Evolutionary conservation across 2,329 filamentous ascomycete species (phyloP), one percentile per base, ranked within the genome.

Genomic region (Ophioceras dolichostomum): DNA sequence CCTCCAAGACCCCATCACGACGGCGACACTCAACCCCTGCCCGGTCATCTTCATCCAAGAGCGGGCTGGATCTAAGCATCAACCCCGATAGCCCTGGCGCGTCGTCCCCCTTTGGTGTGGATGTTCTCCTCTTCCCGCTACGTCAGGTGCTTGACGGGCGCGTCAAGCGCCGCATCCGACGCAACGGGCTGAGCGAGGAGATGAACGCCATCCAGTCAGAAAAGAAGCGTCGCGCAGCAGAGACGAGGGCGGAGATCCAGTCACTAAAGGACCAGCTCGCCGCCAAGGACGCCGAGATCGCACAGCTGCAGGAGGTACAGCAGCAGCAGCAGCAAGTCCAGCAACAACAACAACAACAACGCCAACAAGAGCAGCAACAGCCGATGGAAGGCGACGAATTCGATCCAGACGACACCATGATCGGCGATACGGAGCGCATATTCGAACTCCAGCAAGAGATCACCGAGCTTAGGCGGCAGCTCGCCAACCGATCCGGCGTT

Each of bases 111-210:
- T 40, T 52, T 45, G 54, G 55, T 38, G 58, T 59, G 30, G 53
- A 64, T 45, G 42, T 68, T 38, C 56, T 62, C 40, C 67, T 74
- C 36, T 52, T 62, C 20, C 61, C 65, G 0, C 60, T 77, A 3
- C 65, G 68, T 8, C 70, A 75, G 39, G 65, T 74, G 13, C 58
- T 73, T 7, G 67, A 74, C 29, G 71, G 69, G 6, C 66, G 74
- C 12, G 61, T 76, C 32, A 68, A 74, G 54, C 65, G 74, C 5
- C 65, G 73, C 14, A 61, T 73, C 27, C 62, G 69, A 7, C 66
- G 74, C 36, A 71, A 69, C 44, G 64, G 69, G 4, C 49, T 77
- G 5, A 74, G 71, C 44, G 72, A 73, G 43, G 68, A 77, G 54
- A 67, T 76, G 55, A 70, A 75, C 48, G 51, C 53, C 10, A 65